These are phyloP conservation scores for Mycena rosella DNA, from an alignment of 768 basidiomycete genomes.

Conservation along the genomic window DNA sequence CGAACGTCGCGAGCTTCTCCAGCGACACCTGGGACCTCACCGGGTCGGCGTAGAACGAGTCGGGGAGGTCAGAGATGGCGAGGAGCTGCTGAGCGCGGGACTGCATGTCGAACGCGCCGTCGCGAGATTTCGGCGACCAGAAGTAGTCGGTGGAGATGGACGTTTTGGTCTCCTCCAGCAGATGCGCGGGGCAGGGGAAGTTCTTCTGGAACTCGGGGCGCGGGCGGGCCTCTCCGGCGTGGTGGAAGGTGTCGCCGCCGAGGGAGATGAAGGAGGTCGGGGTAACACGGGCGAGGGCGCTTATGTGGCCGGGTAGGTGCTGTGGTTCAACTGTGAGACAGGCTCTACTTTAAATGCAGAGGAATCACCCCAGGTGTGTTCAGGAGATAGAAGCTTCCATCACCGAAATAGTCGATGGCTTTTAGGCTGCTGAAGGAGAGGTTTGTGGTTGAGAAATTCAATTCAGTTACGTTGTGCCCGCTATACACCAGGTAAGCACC, in stretches of 20 bases:
- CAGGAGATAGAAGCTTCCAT: constrained; percentile 36
- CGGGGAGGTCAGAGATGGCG: constrained; percentile 21
- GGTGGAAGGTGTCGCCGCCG: constrained; percentile 37
- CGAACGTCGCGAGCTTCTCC: too few species aligned
- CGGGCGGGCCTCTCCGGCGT: constrained; percentile 35
- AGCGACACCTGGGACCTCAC: constrained; percentile 10
- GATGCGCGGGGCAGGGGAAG: constrained; percentile 32
- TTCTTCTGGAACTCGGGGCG: constrained; percentile 13
- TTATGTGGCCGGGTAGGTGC: constrained; percentile 36
- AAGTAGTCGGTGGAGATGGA: constrained; percentile 31
- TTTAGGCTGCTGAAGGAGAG: constrained; percentile 26
- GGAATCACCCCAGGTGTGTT: constrained; percentile 31
- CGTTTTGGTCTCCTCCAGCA: constrained; percentile 16
- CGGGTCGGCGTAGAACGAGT: constrained; percentile 30
- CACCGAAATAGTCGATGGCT: constrained; percentile 30
- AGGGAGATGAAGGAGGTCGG: constrained; percentile 32
- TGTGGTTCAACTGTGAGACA: neutral
- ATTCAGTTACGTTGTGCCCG: constrained; percentile 10
- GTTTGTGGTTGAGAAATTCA: constrained; percentile 17
- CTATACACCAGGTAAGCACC: neutral
- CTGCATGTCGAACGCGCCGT: constrained; percentile 25
- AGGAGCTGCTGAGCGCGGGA: constrained; percentile 30
- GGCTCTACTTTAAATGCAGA: neutral
- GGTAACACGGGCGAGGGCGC: constrained; percentile 33
- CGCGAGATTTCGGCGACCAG: constrained; percentile 15